These are phyloP conservation scores for Microcyclospora pomicola DNA, from an alignment of 2,329 filamentous ascomycete species.

Conservation along the genomic window DNA sequence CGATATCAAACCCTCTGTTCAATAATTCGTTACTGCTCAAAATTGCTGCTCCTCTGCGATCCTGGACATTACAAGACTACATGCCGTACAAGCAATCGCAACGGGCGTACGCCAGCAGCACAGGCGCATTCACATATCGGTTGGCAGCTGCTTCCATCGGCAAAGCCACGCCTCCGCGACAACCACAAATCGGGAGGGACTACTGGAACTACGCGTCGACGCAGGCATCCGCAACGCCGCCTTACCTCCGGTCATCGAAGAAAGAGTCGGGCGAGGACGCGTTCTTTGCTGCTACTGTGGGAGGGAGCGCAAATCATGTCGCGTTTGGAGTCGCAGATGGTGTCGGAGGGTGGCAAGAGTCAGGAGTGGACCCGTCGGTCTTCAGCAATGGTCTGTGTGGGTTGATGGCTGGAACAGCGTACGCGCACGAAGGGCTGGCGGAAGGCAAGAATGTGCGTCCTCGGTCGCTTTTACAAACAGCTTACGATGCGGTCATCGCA, in stretches of 20 bases:
- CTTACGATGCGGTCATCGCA: slow-evolving; percentile 67
- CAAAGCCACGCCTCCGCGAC: slow-evolving; percentile 21
- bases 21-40: neutral
- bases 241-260: slow-evolving; percentile 29
- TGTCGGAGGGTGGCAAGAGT: slow-evolving; percentile 89
- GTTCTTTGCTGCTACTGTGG: slow-evolving; percentile 79
- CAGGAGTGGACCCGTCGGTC: slow-evolving; percentile 82
- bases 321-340: slow-evolving; percentile 88
- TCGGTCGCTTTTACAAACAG: slow-evolving; percentile 60
- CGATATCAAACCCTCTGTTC: neutral
- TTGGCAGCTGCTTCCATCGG: slow-evolving; percentile 23
- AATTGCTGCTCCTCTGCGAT: neutral
- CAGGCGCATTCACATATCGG: slow-evolving; percentile 22
- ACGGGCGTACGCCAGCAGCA: neutral
- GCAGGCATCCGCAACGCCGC: slow-evolving; percentile 33
- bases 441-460: slow-evolving; percentile 29
- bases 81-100: neutral
- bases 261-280: slow-evolving; percentile 82
- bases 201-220: slow-evolving; percentile 23
- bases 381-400: slow-evolving; percentile 90
- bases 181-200: slow-evolving; percentile 38
- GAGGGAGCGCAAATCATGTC: slow-evolving; percentile 49
- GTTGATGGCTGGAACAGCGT: slow-evolving; percentile 56
- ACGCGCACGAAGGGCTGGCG: slow-evolving; percentile 28
- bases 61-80: neutral